Evolutionary conservation across 805 yeast genomes (phyloP).

Genomic region (Lachancea mirantina): DNA sequence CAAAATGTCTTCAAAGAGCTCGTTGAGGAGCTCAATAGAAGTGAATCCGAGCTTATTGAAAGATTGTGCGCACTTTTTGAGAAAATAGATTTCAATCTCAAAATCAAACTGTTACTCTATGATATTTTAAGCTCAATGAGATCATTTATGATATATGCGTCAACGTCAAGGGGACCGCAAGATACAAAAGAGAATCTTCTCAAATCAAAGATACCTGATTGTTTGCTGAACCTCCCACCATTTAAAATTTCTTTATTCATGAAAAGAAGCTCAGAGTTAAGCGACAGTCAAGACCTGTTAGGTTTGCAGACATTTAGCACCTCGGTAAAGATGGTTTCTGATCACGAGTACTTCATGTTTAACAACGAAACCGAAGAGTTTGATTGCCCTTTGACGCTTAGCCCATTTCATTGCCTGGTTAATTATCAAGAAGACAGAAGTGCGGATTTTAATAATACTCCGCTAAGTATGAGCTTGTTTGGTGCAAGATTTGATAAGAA

Average conservation of each 20-base stretch:
- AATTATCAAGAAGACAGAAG: conserved; percentile 21
- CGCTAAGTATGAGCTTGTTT: conserved; percentile 26
- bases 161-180: conserved; percentile 12
- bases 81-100: conserved; percentile 22
- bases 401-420: conserved; percentile 22
- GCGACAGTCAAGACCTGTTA: conserved; percentile 1
- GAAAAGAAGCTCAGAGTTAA: neutral
- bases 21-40: conserved; percentile 11
- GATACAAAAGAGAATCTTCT: neutral
- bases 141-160: conserved; percentile 21
- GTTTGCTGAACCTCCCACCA: conserved; percentile 24
- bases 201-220: conserved; percentile 17
- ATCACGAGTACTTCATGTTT: conserved; percentile 14
- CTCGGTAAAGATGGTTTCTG: neutral
- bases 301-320: conserved; percentile 1
- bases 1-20: conserved; percentile 19
- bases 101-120: conserved; percentile 26
- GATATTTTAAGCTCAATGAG: conserved; percentile 28
- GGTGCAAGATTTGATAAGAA: conserved; percentile 25
- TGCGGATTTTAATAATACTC: conserved; percentile 23
- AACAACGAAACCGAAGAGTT: conserved; percentile 16
- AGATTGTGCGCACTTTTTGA: conserved; percentile 20
- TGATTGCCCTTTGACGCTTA: conserved; percentile 15
- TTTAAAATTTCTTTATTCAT: conserved; percentile 29
- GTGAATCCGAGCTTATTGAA: conserved; percentile 8